Base-by-base conservation (phyloP, 192 early-diverging fungal species). In the Phycomyces nitens region DNA sequence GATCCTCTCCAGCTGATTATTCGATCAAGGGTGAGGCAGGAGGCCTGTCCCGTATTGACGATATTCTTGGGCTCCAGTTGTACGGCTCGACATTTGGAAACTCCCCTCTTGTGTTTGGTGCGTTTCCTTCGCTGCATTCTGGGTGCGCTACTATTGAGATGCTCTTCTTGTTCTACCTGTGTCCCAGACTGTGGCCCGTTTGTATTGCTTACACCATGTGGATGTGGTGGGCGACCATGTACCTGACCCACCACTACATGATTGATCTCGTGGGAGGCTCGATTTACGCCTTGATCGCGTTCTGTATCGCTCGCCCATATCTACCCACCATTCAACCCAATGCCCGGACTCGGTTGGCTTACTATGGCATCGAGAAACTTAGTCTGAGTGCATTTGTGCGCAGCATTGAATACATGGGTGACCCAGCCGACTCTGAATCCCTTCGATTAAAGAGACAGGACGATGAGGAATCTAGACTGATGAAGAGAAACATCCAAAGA, bases 211-310 rank as follows among this genome's bases (percentile, higher is more conserved):
- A 90, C 72, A 79, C 84, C 11, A 73, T 83, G 56, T 88, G 88
- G 87, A 84, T 89, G 65, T 90, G 89, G 89, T 88, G 85, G 88
- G 82, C 86, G 0, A 89, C 88, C 63, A 89, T 89, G 83, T 90
- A 90, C 66, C 70, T 89, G 7, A 81, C 82, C 0, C 89, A 89
- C 62, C 88, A 90, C 62, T 90, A 90, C 66, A 81, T 90, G 62
- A 79, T 86, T 44, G 89, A 90, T 68, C 60, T 90, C 15, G 75
- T 86, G 23, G 87, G 84, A 42, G 88, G 88, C 6, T 76, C 77
- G 26, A 65, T 87, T 23, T 90, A 88, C 70, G 82, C 88, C 5
- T 69, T 80, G 8, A 75, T 86, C 15, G 74, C 81, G 6, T 89
- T 83, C 55, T 82, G 71, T 56, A 57, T 74, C 23, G 77, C 79